These are phyloP conservation scores for Nicotiana sylvestris DNA, from an alignment of 257 asterid genomes.

Conservation along the genomic window DNA sequence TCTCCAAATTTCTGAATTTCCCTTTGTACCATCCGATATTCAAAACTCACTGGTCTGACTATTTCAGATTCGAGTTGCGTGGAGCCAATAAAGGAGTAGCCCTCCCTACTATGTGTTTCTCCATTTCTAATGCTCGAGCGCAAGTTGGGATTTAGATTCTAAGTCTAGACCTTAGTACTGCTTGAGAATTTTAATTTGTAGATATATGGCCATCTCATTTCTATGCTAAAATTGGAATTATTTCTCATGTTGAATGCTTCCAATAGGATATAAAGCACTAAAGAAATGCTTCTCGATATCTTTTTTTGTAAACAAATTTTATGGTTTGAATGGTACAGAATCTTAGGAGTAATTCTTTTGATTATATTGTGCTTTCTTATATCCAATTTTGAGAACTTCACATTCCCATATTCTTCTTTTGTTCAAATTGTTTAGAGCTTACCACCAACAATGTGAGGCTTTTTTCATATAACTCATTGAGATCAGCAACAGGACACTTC, in stretches of 20 bases:
- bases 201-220: too few species aligned
- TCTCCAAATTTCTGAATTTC: too few species aligned
- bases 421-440: conserved; percentile 34
- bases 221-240: too few species aligned
- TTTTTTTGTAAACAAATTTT: background rate
- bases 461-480: conserved; percentile 47
- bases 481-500: conserved; percentile 68
- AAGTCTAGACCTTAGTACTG: too few species aligned
- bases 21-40: too few species aligned
- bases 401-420: background rate
- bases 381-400: background rate
- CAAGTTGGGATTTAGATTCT: too few species aligned
- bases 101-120: too few species aligned
- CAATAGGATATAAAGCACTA: background rate
- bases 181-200: too few species aligned
- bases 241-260: background rate
- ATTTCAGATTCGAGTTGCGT: too few species aligned
- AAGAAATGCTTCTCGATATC: background rate
- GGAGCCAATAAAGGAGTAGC: too few species aligned
- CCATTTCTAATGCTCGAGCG: too few species aligned
- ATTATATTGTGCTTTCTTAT: background rate
- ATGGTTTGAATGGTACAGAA: background rate
- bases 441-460: conserved; percentile 48
- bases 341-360: background rate
- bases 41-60: too few species aligned